These are phyloP conservation scores for Agapanthus africanus DNA, from an alignment of 106 monocot genomes.

Conservation along the genomic window DNA sequence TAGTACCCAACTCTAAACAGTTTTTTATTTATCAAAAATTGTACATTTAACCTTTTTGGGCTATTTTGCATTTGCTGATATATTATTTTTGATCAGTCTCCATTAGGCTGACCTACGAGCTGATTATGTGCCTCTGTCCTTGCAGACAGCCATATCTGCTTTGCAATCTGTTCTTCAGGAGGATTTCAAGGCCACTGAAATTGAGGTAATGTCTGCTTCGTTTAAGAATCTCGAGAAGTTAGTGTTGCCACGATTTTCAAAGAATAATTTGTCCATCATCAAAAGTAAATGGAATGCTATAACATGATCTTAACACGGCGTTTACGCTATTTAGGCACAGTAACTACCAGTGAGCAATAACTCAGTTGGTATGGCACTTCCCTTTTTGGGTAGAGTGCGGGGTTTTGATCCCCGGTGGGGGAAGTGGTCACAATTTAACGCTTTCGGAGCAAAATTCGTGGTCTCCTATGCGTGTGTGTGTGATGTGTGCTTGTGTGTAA, in stretches of 20 bases:
- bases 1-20: no score
- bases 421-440: no score
- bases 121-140: background rate
- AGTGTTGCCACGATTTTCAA: background rate
- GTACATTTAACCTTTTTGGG: background rate
- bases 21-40: background rate
- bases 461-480: no score
- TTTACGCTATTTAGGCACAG: background rate
- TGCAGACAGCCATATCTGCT: constrained; percentile 94
- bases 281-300: no score
- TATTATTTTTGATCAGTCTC: no score
- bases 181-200: constrained; percentile 98
- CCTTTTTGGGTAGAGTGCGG: no score
- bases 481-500: no score
- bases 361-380: no score
- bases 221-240: background rate
- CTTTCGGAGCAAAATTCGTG: no score
- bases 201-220: constrained; percentile 52
- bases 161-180: constrained; percentile 97
- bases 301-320: background rate
- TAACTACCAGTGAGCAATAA: no score
- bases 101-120: no score
- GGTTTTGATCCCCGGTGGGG: no score
- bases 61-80: background rate
- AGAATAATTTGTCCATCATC: background rate